These are phyloP conservation scores for Albophoma yamanashiensis DNA, from an alignment of 2,329 filamentous ascomycete genomes.

Conservation along the genomic window DNA sequence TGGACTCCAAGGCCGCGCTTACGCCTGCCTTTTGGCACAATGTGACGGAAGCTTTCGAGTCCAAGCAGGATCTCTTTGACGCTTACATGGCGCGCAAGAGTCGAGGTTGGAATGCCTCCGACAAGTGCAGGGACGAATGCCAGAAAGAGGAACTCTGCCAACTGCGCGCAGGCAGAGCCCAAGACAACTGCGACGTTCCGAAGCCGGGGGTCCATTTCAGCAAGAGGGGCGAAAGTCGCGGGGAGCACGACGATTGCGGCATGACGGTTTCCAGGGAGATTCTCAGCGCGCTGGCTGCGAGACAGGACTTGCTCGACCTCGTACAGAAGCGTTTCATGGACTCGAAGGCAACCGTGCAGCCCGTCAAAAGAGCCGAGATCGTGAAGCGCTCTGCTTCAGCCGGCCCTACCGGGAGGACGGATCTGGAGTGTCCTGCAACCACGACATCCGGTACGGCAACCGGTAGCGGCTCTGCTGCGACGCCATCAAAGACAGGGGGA, in stretches of 20 bases:
- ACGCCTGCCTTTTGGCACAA: constrained; percentile 50
- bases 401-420: background rate
- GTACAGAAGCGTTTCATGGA: constrained; percentile 7
- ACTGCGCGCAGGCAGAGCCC: constrained; percentile 36
- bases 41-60: constrained; percentile 37
- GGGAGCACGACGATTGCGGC: constrained; percentile 17
- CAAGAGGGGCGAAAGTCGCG: constrained; percentile 15
- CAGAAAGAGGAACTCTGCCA: constrained; percentile 36
- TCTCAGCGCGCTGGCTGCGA: constrained; percentile 13
- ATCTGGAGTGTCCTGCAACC: background rate
- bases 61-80: constrained; percentile 30
- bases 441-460: background rate
- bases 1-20: constrained; percentile 30
- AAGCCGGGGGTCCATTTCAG: constrained; percentile 21
- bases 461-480: background rate
- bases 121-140: constrained; percentile 30
- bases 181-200: constrained; percentile 38
- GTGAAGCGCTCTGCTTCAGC: background rate
- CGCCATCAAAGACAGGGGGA: background rate
- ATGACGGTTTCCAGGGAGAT: constrained; percentile 15
- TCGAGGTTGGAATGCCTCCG: constrained; percentile 29
- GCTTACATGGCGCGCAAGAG: constrained; percentile 35
- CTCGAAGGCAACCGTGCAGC: background rate
- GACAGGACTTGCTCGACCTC: constrained; percentile 12
- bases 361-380: background rate